Evolutionary conservation across 2,329 filamentous ascomycete genomes (phyloP).

Genomic region (Leptographium radiaticola): DNA sequence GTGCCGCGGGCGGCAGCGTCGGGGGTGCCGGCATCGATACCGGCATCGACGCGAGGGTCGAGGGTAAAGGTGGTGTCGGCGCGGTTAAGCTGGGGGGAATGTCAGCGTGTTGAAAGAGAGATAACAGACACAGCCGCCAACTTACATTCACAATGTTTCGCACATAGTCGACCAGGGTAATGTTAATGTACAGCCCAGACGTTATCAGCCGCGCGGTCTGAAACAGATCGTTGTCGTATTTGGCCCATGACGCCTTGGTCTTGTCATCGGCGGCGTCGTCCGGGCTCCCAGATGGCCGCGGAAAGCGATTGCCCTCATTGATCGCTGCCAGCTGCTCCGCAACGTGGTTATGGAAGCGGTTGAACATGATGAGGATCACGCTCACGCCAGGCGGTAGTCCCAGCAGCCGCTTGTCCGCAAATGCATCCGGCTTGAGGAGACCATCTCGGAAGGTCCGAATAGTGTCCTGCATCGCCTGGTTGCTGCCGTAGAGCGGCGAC

Average conservation of each 20-base stretch:
- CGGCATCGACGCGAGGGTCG: conserved; percentile 60
- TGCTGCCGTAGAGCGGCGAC: conserved; percentile 58
- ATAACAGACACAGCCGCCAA: conserved; percentile 1
- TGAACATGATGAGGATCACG: conserved; percentile 65
- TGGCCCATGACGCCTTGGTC: conserved; percentile 42
- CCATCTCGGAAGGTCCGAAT: conserved; percentile 60
- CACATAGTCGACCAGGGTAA: conserved; percentile 66
- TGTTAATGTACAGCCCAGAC: conserved; percentile 65
- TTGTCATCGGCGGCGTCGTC: conserved; percentile 34
- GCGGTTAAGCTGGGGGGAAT: conserved; percentile 37
- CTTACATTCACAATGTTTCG: conserved; percentile 55
- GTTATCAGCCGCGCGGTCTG: conserved; percentile 67
- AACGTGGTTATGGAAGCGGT: conserved; percentile 77
- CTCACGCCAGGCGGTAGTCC: conserved; percentile 61
- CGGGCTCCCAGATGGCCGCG: conserved; percentile 37
- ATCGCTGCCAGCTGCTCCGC: conserved; percentile 70
- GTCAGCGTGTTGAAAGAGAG: not conserved
- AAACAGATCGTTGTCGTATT: conserved; percentile 67
- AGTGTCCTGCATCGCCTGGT: conserved; percentile 49
- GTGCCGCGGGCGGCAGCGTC: conserved; percentile 54
- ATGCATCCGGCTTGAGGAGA: conserved; percentile 58
- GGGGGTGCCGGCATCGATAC: conserved; percentile 36
- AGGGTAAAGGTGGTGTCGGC: conserved; percentile 69
- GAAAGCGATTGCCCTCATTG: conserved; percentile 73
- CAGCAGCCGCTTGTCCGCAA: conserved; percentile 55